Evolutionary conservation across 2,329 filamentous ascomycete species (phyloP), one percentile per base, ranked within the genome.

Genomic region (Talaromyces sp.): DNA sequence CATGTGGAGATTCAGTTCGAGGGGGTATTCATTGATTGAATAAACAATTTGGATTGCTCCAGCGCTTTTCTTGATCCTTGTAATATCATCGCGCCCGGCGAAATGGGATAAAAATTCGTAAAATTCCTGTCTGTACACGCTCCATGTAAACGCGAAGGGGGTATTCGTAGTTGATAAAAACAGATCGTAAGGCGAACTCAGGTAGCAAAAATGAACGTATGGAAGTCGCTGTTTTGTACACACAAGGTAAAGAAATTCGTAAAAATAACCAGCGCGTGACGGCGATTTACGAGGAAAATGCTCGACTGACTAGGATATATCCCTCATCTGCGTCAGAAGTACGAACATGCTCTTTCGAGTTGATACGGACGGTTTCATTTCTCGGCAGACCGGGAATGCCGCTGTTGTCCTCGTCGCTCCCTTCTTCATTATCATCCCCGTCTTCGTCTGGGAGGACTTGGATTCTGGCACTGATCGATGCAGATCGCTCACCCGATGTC

Each of bases 401-500:
- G 5, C 66, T 56, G 10, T 14, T 11, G 13, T 33, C 56, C 22
- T 33, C 56, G 16, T 14, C 19, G 56, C 39, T 22, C 13, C 27
- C 65, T 43, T 70, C 41, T n/a, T 68, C 69, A 37, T 59, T 63
- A 37, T 67, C 68, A 16, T 67, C 69, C 31, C 67, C 67, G 35
- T 68, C 66, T 27, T 71, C 69, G 43, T 75, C 77, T 43, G 80
- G 79, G 8, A 75, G 68, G 1, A 81, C 75, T 43, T 73, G 76
- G 56, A 80, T 70, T 47, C 74, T 80, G 45, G 78, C 77, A 63
- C 76, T 80, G 66, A 82, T 69, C 73, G 81, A 72, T 3, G 83
- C 83, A n/a, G 81, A 85, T 70, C 83, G 79, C 48, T 79, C 79
- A 16, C 81, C 79, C 3, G 84, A 85, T 66, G 82, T 85, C 63